Conservation (phyloP, 495 filamentous ascomycete species). For the Hypomontagnella submonticulosa region DNA sequence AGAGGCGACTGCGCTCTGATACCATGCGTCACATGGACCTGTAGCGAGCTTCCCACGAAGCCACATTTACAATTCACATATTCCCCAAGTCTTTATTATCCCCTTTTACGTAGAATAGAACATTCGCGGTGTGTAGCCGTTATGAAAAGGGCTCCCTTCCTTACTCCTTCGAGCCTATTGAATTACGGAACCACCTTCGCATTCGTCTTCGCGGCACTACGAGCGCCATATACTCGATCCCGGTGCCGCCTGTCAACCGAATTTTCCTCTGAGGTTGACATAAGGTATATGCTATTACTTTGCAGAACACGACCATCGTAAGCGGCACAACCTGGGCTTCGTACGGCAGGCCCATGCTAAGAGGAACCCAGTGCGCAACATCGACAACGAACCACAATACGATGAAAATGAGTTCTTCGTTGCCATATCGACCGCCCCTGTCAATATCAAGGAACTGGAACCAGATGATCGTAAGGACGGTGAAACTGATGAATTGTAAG, state of each 20-base stretch:
- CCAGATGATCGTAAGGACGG: neutral
- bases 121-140: too few species aligned
- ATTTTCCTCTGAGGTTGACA: conserved; percentile 10
- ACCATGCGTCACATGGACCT: too few species aligned
- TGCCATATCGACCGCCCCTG: neutral
- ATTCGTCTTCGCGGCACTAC: neutral
- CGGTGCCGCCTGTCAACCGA: conserved; percentile 2
- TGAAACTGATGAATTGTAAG: neutral
- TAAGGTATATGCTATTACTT: conserved; percentile 6
- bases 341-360: conserved; percentile 3
- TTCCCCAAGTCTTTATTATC: too few species aligned
- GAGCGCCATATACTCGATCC: conserved; percentile 5
- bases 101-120: too few species aligned
- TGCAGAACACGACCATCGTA: neutral
- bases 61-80: too few species aligned
- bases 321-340: neutral
- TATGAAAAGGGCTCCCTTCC: too few species aligned
- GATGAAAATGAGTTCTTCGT: conserved; percentile 4
- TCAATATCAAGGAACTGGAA: neutral
- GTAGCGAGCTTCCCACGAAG: too few species aligned
- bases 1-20: too few species aligned
- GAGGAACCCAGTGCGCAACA: neutral
- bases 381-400: neutral
- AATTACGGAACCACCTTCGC: too few species aligned
- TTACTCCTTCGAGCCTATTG: too few species aligned